Conservation (phyloP, 768 basidiomycete genomes). For the Naganishia kalamii region DNA sequence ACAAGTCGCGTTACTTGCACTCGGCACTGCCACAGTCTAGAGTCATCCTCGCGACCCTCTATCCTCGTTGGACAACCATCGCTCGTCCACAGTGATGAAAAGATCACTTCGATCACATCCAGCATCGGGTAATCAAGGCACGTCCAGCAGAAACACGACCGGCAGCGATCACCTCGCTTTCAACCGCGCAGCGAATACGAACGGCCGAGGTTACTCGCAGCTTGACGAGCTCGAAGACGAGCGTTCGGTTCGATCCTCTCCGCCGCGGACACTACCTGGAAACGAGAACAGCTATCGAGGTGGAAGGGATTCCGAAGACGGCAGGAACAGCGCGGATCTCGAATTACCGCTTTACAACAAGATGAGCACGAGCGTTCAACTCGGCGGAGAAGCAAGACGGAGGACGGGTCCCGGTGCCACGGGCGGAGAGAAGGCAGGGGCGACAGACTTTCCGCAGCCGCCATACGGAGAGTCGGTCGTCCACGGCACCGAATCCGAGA, state of each 20-base stretch:
- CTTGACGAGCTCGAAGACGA: background rate
- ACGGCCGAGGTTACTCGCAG: background rate
- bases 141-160: background rate
- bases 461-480: slow-evolving; percentile 9
- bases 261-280: background rate
- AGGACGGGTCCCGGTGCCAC: background rate
- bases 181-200: slow-evolving; percentile 8
- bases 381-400: slow-evolving; percentile 8
- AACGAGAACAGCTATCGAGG: background rate
- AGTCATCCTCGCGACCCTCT: background rate
- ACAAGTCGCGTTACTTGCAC: background rate
- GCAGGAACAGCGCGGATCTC: slow-evolving; percentile 1
- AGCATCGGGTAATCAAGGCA: slow-evolving; percentile 13
- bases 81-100: slow-evolving; percentile 12
- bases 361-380: slow-evolving; percentile 12
- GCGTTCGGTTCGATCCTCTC: background rate
- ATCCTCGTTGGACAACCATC: background rate
- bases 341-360: slow-evolving; percentile 22
- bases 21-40: slow-evolving; percentile 5
- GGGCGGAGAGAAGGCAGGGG: background rate
- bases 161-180: slow-evolving; percentile 15
- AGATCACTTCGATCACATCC: slow-evolving; percentile 10
- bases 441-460: background rate
- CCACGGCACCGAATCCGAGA: slow-evolving; percentile 7
- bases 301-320: background rate